phyloP scores from a whole-genome alignment of 148 eudicot genomes.

The Salicornia ramosissima region DNA sequence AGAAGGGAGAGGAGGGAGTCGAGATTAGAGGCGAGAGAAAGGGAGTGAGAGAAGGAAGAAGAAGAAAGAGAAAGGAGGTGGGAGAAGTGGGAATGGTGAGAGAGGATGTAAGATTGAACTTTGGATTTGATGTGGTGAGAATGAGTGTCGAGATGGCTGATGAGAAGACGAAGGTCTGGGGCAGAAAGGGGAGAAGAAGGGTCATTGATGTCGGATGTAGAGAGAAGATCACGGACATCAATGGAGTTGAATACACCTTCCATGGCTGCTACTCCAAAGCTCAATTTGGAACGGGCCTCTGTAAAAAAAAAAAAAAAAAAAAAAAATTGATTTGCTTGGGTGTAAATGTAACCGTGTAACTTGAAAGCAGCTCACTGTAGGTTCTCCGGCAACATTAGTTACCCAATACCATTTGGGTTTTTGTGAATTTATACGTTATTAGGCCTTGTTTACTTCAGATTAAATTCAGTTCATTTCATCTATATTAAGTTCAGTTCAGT shows the following conservation, averaged over 20 bases:
- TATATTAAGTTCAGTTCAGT: no score
- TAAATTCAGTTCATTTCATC: no score
- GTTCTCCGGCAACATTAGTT: no score
- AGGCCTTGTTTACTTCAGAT: no score
- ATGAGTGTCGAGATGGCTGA: constrained; percentile 59
- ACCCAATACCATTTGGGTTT: no score
- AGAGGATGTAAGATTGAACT: constrained; percentile 52
- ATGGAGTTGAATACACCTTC: constrained; percentile 55
- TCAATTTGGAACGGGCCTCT: no score
- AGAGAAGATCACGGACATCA: constrained; percentile 60
- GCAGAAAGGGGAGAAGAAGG: constrained; percentile 68
- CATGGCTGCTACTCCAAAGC: constrained; percentile 45
- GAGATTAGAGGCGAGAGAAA: constrained; percentile 38
- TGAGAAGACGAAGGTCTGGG: constrained; percentile 90
- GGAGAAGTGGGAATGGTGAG: constrained; percentile 62
- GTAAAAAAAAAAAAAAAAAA: no score
- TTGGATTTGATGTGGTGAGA: constrained; percentile 68
- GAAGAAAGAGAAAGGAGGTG: constrained; percentile 56
- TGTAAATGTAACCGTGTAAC: no score
- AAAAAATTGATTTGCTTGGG: no score
- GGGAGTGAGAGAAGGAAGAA: constrained; percentile 39
- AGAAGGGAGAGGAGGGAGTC: constrained; percentile 36
- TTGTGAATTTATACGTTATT: no score
- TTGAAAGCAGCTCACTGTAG: neutral
- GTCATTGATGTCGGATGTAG: constrained; percentile 48